Conservation (phyloP, 2,329 filamentous ascomycete genomes). For the Penicillium freii region DNA sequence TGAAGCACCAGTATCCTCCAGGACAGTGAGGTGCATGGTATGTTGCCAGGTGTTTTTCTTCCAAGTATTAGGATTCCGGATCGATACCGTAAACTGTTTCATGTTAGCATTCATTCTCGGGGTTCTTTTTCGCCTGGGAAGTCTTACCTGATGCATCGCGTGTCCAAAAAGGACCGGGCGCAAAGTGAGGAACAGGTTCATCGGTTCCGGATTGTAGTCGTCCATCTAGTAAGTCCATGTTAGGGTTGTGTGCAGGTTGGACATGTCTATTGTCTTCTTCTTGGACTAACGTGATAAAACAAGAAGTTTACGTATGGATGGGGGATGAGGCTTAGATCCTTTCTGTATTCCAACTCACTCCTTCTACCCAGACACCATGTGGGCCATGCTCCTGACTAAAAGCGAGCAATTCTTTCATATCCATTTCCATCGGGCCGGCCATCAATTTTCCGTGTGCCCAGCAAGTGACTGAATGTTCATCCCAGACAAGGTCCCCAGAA, state of each 20-base stretch:
- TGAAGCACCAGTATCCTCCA: neutral
- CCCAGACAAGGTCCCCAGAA: neutral
- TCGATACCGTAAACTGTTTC: neutral
- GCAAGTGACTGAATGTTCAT: neutral
- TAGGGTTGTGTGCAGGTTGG: neutral
- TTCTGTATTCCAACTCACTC: neutral
- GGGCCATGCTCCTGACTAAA: neutral
- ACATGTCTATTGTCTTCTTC: neutral
- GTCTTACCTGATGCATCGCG: neutral
- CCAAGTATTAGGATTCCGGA: neutral
- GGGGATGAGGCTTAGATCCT: neutral
- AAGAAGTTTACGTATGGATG: neutral
- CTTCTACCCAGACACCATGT: neutral
- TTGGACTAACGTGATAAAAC: neutral
- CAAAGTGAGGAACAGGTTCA: neutral
- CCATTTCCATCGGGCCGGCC: neutral
- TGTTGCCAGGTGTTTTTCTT: neutral
- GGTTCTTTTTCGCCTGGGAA: neutral
- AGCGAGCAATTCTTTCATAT: neutral
- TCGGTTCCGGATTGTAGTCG: neutral
- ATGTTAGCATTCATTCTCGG: neutral
- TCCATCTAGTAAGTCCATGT: neutral
- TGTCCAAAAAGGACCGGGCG: fast-evolving
- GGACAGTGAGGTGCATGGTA: neutral
- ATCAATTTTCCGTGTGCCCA: neutral